Percentiles rank a stretch among this genome's conserved stretches.
phyloP scores from a whole-genome alignment of 2,329 filamentous ascomycete species.

The Exserohilum rostratum region DNA sequence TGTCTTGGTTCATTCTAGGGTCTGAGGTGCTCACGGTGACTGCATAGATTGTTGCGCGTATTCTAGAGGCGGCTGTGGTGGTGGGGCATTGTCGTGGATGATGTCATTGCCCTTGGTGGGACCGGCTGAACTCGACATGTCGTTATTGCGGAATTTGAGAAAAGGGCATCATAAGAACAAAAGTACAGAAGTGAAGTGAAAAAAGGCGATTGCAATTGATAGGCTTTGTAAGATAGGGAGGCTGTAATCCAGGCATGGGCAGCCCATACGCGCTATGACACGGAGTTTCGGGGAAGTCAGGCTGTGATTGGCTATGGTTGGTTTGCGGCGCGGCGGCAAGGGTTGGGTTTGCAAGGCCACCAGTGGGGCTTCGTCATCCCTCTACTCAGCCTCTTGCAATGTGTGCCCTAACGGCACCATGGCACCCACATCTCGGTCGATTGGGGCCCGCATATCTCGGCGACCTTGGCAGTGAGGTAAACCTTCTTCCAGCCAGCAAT shows the following conservation, averaged over 20 bases:
- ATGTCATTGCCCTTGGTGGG: conserved; percentile 21
- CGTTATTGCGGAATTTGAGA: background rate
- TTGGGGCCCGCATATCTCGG: too few species aligned
- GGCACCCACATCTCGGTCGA: too few species aligned
- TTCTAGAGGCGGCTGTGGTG: conserved; percentile 22
- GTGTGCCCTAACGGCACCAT: background rate
- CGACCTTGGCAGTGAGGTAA: too few species aligned
- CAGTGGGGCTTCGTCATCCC: conserved; percentile 19
- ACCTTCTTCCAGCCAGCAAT: too few species aligned
- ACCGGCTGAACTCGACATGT: conserved; percentile 31
- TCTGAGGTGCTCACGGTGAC: conserved; percentile 12
- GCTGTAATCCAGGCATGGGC: conserved; percentile 7
- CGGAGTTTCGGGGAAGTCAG: conserved; percentile 12
- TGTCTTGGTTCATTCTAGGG: background rate
- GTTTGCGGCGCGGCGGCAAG: background rate
- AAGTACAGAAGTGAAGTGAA: background rate
- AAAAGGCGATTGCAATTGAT: background rate
- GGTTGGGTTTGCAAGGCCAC: conserved; percentile 6
- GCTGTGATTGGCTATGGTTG: conserved; percentile 12
- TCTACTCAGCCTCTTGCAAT: background rate
- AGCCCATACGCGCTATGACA: conserved; percentile 16
- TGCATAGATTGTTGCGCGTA: conserved; percentile 3
- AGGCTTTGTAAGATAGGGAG: conserved; percentile 6
- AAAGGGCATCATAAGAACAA: conserved; percentile 7
- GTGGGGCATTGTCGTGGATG: conserved; percentile 26